Conservation (phyloP, 2,329 filamentous ascomycete genomes). For the Ilyonectria mors-panacis region DNA sequence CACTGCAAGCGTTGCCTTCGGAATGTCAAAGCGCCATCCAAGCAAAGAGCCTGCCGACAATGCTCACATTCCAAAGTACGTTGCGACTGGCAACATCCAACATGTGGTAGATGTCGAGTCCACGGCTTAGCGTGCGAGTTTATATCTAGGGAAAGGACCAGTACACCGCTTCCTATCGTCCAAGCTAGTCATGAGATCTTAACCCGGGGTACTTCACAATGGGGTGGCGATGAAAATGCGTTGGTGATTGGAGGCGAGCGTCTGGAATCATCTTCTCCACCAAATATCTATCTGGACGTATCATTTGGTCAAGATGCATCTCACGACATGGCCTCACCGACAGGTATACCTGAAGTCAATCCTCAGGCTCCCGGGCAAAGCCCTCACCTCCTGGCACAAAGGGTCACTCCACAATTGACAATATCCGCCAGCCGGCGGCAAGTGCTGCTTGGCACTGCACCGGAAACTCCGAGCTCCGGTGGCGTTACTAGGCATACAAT, state of each 20-base stretch:
- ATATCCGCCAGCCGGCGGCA: not conserved
- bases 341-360: not conserved
- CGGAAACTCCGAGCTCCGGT: not conserved
- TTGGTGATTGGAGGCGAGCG: no score
- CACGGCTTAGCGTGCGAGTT: constrained; percentile 2
- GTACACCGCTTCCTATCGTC: no score
- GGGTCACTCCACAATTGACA: not conserved
- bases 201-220: no score
- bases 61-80: not conserved
- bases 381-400: no score
- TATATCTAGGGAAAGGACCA: no score
- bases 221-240: no score
- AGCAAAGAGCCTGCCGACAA: not conserved
- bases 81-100: not conserved
- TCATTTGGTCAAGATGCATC: no score
- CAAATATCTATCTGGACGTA: no score
- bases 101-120: not conserved
- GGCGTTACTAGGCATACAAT: not conserved
- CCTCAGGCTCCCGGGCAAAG: not conserved
- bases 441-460: not conserved
- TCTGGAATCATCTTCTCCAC: no score
- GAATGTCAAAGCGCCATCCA: not conserved
- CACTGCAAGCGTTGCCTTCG: not conserved
- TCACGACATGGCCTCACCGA: no score
- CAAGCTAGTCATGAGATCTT: no score